These are phyloP conservation scores for Acidiella bohemica DNA, from an alignment of 495 filamentous ascomycete genomes.

Conservation along the genomic window DNA sequence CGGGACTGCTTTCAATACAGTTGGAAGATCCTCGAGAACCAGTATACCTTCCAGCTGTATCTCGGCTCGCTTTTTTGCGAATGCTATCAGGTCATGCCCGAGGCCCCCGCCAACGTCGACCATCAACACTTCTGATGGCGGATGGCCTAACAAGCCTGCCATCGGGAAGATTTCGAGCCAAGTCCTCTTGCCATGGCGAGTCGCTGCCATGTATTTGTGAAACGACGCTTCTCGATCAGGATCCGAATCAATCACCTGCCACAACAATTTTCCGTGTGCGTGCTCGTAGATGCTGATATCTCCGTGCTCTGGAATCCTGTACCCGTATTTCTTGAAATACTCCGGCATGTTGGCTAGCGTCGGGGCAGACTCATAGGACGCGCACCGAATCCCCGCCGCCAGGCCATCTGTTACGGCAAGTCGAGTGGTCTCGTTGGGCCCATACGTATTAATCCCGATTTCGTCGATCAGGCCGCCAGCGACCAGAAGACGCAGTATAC, in stretches of 20 bases:
- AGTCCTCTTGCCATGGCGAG: neutral
- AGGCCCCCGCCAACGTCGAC: neutral
- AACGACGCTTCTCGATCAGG: neutral
- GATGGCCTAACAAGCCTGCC: neutral
- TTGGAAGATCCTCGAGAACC: neutral
- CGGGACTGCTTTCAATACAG: neutral
- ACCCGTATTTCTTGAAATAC: neutral
- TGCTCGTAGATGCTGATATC: neutral
- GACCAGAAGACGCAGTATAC: neutral
- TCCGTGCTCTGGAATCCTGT: neutral
- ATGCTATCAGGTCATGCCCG: neutral
- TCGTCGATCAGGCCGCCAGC: neutral
- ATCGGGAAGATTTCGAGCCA: neutral
- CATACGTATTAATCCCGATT: neutral
- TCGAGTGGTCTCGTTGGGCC: neutral
- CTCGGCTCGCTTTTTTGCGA: neutral
- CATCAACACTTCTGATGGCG: neutral
- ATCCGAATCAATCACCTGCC: neutral
- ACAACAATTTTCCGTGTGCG: neutral
- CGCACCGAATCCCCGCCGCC: neutral
- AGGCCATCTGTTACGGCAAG: neutral
- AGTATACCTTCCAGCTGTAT: neutral
- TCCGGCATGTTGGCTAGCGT: neutral
- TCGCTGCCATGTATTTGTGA: neutral
- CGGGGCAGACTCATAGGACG: neutral